Evolutionary conservation across 345 rosid species (phyloP), one percentile per base, ranked within the genome.

Genomic region (Sisymbrium altissimum): DNA sequence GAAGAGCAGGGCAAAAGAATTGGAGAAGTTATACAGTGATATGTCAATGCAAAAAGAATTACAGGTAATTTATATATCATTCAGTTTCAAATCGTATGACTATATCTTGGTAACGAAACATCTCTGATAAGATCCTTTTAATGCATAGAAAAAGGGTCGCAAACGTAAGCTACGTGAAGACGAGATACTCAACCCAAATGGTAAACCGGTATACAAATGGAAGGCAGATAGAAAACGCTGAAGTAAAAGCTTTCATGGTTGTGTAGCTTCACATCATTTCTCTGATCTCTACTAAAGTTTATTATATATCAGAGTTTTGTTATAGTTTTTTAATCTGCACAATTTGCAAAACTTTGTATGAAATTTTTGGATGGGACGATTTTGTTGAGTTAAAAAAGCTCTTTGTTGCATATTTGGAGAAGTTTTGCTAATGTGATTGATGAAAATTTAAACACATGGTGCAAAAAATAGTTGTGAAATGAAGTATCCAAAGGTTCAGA

Each of bases 11-110:
- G 89, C 79, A 7, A 78, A 82, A 12, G 85, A 87, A 40, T 72
- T 91, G 82, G 91, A 87, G 76, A 91, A 87, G 63, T n/a, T 89
- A 49, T 86, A 91, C 63, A 76, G 66, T 83, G 92, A 88, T 9
- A 89, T 91, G 98, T 57, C 87, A 33, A 43, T 89, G 86, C 83
- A 91, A 70, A 88, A 86, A 80, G 98, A 91, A 79, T 75, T 91
- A 38, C 96, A 94, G 90, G 97, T 88, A n/a, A n/a, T n/a, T n/a
- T n/a, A 81, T 0, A 15, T 45, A 59, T 17, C 49, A 23, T 50
- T 36, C 58, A 23, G 2, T 50, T 35, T 40, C 57, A 18, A n/a
- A 68, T 29, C 55, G 5, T 9, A 30, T 18, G 46, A 11, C 36
- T 50, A 53, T 41, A 29, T 67, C 44, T 18, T 48, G 55, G 6